Base-by-base conservation (phyloP, 208 protist species). In the Borovskyia barvae region DNA sequence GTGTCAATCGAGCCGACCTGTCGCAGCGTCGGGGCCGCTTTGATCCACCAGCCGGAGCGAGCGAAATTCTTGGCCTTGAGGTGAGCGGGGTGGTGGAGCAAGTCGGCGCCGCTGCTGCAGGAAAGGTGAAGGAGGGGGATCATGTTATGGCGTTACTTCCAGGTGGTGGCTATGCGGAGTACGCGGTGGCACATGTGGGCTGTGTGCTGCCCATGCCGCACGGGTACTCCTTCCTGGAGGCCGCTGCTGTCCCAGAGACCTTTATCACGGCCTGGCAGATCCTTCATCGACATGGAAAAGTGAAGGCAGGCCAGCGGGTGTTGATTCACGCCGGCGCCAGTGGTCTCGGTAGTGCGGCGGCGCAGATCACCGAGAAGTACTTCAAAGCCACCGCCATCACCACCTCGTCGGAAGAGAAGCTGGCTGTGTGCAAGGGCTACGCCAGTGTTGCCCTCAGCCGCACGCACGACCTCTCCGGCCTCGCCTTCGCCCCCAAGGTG, bases 261-360 rank as follows among this genome's bases (percentile, higher is more conserved):
- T 98, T 92, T 63, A 47, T 97, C n/a, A 97, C 93, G 9, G 95
- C 92, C 28, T 98, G 80, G 76, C 93, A 97, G 72, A 55, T 73
- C 17, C 72, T 97, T 26, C 76, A 86, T 28, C 53, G 75, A 22
- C 75, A 91, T 51, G 88, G 77, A 5, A 67, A 89, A 29, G 55
- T 90, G 41, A 43, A 80, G 63, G 39, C 55, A 3, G 76, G 77
- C 7, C 68, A 97, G 45, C 70, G 54, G 4, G 87, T 96, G 24
- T 75, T 96, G 17, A 80, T 97, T 49, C 90, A 96, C 60, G 90
- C 90, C 35, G 86, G 80, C 25, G 86, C 85, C 35, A 95, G 88
- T 56, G 89, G 92, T 35, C 80, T 98, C 0, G 94, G 92, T 35
- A 92, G 74, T 5, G 85, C 89, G 2, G 53, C 74, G 1, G 75